Base-by-base conservation (phyloP, 352 stramenopile species). In the Albugo candida region DNA sequence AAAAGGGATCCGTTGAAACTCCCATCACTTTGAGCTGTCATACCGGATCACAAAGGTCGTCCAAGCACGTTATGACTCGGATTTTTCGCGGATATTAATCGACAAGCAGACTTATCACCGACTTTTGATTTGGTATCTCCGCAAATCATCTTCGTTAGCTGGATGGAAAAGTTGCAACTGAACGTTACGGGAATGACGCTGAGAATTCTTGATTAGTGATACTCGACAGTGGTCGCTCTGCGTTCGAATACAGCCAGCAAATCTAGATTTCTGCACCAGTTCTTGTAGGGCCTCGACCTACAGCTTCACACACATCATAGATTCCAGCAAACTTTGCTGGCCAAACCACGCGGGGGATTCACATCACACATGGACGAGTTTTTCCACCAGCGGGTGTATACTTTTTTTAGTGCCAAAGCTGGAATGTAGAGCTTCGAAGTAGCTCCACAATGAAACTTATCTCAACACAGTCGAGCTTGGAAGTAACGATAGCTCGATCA, bases 401-500 rank as follows among this genome's bases (percentile, higher is more conserved):
- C 83, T 87, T 0, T 61, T 60, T 8, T 39, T n/a, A 0, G n/a
- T n/a, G 69, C 61, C 13, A 54, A 60, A 11, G 59, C 52, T 2
- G 65, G 58, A 82, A 60, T 4, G 67, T 65, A 13, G 73, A 45
- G 1, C 72, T 64, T 5, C 72, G 52, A 75, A 82, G 61, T 86
- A 91, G 52, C 79, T 85, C 78, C 78, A 91, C 0, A 91, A 54
- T 36, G 69, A 77, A 10, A 85, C 75, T 38, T 85, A 69, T 10
- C 78, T 67, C 35, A 88, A 51, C 20, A 91, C 49, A 1, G 63
- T 59, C 0, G 70, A 61, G 1, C 61, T 44, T 0, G 76, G 63
- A 11, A 74, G 78, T 36, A 91, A 48, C 2, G 87, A 51, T 12
- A 63, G 63, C 13, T 45, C 45, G 24, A 49, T 55, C 20, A 69